Conservation (phyloP, 2,329 filamentous ascomycete species). For the Phialophora chinensis region DNA sequence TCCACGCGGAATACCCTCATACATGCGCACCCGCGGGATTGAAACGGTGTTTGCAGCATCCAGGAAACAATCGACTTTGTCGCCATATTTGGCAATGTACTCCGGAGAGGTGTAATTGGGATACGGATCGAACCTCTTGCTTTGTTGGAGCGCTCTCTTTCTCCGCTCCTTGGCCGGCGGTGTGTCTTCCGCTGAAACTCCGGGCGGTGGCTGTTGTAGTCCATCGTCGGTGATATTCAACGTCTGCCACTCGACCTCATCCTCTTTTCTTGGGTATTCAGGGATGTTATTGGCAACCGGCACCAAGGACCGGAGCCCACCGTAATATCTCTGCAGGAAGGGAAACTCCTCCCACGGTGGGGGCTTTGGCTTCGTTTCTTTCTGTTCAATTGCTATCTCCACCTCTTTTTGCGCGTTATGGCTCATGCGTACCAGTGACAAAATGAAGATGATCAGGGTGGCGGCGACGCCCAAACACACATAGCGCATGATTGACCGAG, state of each 20-base stretch:
- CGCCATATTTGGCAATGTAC: conserved; percentile 63
- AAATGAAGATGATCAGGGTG: conserved; percentile 75
- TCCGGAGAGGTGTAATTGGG: conserved; percentile 64
- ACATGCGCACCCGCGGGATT: conserved; percentile 74
- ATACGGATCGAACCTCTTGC: conserved; percentile 71
- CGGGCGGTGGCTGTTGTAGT: conserved; percentile 11
- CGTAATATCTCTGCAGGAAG: conserved; percentile 87
- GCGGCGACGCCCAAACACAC: conserved; percentile 74
- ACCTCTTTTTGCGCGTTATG: conserved; percentile 70
- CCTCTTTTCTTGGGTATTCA: conserved; percentile 74
- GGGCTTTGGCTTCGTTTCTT: conserved; percentile 46
- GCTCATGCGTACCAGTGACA: conserved; percentile 75
- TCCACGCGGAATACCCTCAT: conserved; percentile 77
- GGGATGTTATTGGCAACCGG: conserved; percentile 70
- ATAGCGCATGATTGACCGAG: conserved; percentile 76
- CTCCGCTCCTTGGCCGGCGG: conserved; percentile 42
- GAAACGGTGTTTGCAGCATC: conserved; percentile 69
- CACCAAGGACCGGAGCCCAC: conserved; percentile 77
- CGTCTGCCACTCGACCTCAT: conserved; percentile 53
- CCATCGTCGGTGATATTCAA: conserved; percentile 36
- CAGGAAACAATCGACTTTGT: conserved; percentile 77
- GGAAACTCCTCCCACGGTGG: conserved; percentile 86
- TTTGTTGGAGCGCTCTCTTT: conserved; percentile 43
- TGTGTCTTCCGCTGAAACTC: conserved; percentile 20
- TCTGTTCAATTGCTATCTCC: conserved; percentile 54